phyloP scores from a whole-genome alignment of 495 filamentous ascomycete species.

The Trichodelitschia bisporula region DNA sequence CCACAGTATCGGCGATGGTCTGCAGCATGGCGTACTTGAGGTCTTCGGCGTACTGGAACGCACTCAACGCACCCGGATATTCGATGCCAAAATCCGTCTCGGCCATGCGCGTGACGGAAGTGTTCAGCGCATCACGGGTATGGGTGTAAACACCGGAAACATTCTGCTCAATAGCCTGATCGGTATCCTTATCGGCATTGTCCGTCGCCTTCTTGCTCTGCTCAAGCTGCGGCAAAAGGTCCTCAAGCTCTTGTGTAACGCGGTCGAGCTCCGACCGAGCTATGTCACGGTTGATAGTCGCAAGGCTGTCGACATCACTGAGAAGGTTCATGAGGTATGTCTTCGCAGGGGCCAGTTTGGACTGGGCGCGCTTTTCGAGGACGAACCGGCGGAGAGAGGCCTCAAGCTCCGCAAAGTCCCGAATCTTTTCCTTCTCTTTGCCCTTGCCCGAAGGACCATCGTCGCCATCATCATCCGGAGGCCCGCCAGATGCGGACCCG shows the following conservation, averaged over 20 bases:
- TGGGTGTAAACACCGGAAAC: constrained; percentile 64
- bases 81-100: constrained; percentile 52
- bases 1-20: constrained; percentile 55
- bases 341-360: constrained; percentile 85
- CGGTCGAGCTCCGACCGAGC: constrained; percentile 69
- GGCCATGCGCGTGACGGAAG: constrained; percentile 49
- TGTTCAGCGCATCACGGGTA: constrained; percentile 45
- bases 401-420: constrained; percentile 77
- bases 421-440: constrained; percentile 65
- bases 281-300: constrained; percentile 67
- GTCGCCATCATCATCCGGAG: constrained; percentile 29
- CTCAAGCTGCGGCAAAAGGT: constrained; percentile 68
- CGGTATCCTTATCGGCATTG: constrained; percentile 62
- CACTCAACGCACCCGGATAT: constrained; percentile 66
- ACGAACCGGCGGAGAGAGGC: constrained; percentile 77
- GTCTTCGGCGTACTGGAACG: constrained; percentile 83
- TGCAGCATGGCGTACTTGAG: constrained; percentile 75
- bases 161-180: constrained; percentile 59
- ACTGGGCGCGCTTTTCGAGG: constrained; percentile 81
- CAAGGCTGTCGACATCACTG: constrained; percentile 57
- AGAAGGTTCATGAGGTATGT: constrained; percentile 92
- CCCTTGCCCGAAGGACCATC: constrained; percentile 50
- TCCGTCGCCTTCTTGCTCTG: constrained; percentile 55
- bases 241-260: constrained; percentile 51
- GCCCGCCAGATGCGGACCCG: constrained; percentile 25